Evolutionary conservation across 2,329 filamentous ascomycete genomes (phyloP).

Genomic region (Hypoxylon sp.): DNA sequence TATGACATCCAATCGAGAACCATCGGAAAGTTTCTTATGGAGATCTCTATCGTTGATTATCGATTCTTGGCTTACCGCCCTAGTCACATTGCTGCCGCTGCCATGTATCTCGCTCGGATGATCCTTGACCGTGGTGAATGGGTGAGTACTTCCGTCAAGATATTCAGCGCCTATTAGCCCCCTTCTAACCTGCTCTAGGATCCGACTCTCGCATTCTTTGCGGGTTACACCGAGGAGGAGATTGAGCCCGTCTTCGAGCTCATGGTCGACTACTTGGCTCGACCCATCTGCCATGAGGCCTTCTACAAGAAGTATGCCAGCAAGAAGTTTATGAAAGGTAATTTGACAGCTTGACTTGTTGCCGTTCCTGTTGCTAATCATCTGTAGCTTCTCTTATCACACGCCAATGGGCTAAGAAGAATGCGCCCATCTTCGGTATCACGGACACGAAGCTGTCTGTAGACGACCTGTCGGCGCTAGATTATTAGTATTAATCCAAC

Average conservation of each 20-base stretch:
- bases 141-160: conserved; percentile 69
- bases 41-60: conserved; percentile 96
- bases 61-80: conserved; percentile 92
- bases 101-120: conserved; percentile 94
- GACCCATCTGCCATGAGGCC: conserved; percentile 92
- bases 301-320: conserved; percentile 99
- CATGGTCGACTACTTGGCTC: conserved; percentile 96
- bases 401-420: conserved; percentile 93
- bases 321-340: conserved; percentile 99
- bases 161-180: neutral
- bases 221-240: conserved; percentile 93
- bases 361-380: conserved; percentile 44
- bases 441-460: conserved; percentile 64
- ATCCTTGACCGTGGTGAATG: conserved; percentile 93
- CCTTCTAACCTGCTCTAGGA: conserved; percentile 70
- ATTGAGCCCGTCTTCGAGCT: conserved; percentile 92
- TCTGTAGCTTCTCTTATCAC: conserved; percentile 86
- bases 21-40: conserved; percentile 96
- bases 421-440: conserved; percentile 71
- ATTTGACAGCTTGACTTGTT: conserved; percentile 55
- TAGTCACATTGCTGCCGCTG: conserved; percentile 89
- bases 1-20: conserved; percentile 99
- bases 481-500: conserved; percentile 22
- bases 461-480: conserved; percentile 61
- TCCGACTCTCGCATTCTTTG: conserved; percentile 87